Conservation (phyloP, 495 filamentous ascomycete genomes). For the Thozetella sp. region DNA sequence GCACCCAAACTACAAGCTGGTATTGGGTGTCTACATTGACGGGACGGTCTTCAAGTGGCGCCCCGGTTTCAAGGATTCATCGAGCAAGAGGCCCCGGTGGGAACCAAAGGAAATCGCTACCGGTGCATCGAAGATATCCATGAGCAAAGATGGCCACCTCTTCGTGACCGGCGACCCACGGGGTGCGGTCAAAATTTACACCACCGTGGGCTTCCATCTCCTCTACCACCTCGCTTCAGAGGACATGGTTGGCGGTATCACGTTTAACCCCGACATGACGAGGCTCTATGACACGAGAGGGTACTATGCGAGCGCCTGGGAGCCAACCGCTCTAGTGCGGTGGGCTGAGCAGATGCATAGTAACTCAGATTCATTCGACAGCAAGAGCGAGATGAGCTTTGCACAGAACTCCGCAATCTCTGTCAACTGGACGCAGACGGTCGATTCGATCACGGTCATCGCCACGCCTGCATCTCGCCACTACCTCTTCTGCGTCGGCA, state of each 20-base stretch:
- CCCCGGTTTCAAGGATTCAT: background rate
- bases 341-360: conserved; percentile 27
- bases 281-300: conserved; percentile 30
- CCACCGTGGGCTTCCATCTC: background rate
- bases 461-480: background rate
- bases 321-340: conserved; percentile 23
- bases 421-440: no score
- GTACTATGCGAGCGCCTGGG: conserved; percentile 24
- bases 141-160: background rate
- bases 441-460: background rate
- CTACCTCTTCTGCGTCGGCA: background rate
- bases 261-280: conserved; percentile 23
- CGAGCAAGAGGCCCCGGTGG: no score
- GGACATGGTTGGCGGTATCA: conserved; percentile 14
- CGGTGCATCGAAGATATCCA: background rate
- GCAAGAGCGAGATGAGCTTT: background rate
- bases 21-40: conserved; percentile 8
- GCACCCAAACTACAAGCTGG: background rate
- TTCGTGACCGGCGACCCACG: background rate
- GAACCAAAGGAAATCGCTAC: background rate
- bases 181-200: background rate
- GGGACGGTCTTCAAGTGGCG: background rate
- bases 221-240: background rate
- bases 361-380: background rate
- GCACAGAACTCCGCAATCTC: no score